These are phyloP conservation scores for Ascochyta viciae-villosae DNA, from an alignment of 2,329 filamentous ascomycete genomes.

Conservation along the genomic window DNA sequence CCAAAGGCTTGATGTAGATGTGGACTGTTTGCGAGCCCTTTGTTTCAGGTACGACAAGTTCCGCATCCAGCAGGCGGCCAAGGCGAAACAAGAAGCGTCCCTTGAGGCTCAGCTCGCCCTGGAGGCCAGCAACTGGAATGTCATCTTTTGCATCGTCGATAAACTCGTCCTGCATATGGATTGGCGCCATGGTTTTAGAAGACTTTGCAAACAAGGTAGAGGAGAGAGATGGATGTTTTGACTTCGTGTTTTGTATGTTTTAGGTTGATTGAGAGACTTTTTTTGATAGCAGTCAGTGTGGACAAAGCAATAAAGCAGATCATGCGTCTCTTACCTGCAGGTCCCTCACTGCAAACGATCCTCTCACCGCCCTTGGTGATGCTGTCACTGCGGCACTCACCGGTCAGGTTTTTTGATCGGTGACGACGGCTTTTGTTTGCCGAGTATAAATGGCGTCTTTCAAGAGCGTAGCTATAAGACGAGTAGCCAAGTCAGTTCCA, in stretches of 20 bases:
- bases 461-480: no score
- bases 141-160: not conserved
- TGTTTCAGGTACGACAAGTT: not conserved
- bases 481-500: no score
- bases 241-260: not conserved
- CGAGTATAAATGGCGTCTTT: no score
- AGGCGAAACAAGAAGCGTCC: not conserved
- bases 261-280: not conserved
- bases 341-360: not conserved
- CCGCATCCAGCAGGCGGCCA: not conserved
- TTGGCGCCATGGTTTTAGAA: not conserved
- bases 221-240: not conserved
- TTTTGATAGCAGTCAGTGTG: not conserved
- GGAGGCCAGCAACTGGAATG: not conserved
- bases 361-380: not conserved
- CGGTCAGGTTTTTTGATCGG: no score
- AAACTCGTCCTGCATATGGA: not conserved
- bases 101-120: not conserved
- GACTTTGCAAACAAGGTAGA: not conserved
- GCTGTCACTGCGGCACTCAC: no score
- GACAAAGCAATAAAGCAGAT: not conserved
- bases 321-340: not conserved
- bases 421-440: no score
- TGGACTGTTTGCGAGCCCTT: not conserved
- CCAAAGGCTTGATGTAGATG: not conserved